A percentile compares a stretch with the other conserved stretches of the same genome.
phyloP scores from a whole-genome alignment of 768 basidiomycete species.

The Trametes cingulata region DNA sequence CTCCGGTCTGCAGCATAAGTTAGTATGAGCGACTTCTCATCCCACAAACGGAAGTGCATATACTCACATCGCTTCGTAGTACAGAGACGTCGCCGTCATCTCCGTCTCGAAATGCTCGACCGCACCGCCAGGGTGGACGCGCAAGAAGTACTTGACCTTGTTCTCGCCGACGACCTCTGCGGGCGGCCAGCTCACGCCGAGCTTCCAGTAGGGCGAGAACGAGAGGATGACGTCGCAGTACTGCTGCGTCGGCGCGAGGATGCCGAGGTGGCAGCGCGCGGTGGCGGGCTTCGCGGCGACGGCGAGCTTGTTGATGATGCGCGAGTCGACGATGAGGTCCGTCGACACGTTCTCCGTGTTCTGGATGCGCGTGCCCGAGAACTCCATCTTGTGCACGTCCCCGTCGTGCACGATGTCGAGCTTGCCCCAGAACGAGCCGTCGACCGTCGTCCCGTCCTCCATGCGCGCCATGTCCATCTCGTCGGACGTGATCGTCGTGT shows the following conservation, averaged over 20 bases:
- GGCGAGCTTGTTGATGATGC: conserved; percentile 75
- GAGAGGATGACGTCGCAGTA: conserved; percentile 79
- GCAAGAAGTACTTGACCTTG: conserved; percentile 80
- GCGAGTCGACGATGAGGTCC: conserved; percentile 74
- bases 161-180: conserved; percentile 59
- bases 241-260: conserved; percentile 70
- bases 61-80: conserved; percentile 83
- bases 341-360: conserved; percentile 62
- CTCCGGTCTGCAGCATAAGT: conserved; percentile 60
- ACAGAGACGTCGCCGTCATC: conserved; percentile 76
- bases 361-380: conserved; percentile 73
- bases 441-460: conserved; percentile 86
- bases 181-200: conserved; percentile 77
- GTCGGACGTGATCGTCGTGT: conserved; percentile 73
- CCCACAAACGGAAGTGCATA: background rate
- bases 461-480: conserved; percentile 90
- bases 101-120: conserved; percentile 85
- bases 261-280: conserved; percentile 75
- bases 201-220: conserved; percentile 73
- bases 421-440: conserved; percentile 87
- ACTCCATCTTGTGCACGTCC: conserved; percentile 79
- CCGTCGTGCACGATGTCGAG: conserved; percentile 79
- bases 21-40: background rate
- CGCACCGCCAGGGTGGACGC: conserved; percentile 83
- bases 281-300: conserved; percentile 71